A percentile compares a stretch with the other conserved stretches of the same genome.
Evolutionary conservation across 345 rosid genomes (phyloP).

Genomic region (Draba incana): DNA sequence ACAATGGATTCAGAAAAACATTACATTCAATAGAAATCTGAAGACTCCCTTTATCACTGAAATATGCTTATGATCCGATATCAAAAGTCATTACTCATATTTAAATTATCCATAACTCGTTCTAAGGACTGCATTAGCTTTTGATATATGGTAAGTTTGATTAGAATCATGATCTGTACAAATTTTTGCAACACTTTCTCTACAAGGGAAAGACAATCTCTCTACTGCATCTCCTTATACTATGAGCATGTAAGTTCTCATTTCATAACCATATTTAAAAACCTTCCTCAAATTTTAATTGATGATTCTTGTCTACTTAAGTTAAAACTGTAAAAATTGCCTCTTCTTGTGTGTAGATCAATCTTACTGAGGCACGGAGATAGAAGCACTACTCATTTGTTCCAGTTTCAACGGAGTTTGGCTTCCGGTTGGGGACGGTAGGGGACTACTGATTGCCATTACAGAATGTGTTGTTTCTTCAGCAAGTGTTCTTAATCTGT

Average conservation of each 20-base stretch:
- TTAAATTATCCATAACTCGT: neutral
- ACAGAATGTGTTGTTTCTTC: conserved; percentile 51
- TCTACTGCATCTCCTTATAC: conserved; percentile 23
- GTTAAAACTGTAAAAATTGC: conserved; percentile 3
- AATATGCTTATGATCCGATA: too few species aligned
- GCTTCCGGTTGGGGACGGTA: conserved; percentile 40
- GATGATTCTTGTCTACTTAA: conserved; percentile 13
- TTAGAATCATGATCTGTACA: conserved; percentile 23
- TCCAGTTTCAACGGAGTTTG: conserved; percentile 47
- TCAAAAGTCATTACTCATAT: too few species aligned
- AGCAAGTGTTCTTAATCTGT: conserved; percentile 68
- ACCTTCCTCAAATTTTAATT: neutral
- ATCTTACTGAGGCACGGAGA: conserved; percentile 33
- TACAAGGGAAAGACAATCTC: conserved; percentile 19
- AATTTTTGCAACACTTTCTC: conserved; percentile 26
- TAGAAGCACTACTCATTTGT: conserved; percentile 38
- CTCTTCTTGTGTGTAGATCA: conserved; percentile 7
- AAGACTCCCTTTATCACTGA: too few species aligned
- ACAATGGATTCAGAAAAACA: too few species aligned
- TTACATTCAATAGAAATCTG: too few species aligned
- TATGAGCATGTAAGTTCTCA: conserved; percentile 23
- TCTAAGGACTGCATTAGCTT: neutral
- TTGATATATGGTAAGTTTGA: conserved; percentile 4
- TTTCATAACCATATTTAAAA: neutral
- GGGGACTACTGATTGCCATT: conserved; percentile 17